Evolutionary conservation across 495 filamentous ascomycete genomes (phyloP).

Genomic region (Lasiosphaeria miniovina): DNA sequence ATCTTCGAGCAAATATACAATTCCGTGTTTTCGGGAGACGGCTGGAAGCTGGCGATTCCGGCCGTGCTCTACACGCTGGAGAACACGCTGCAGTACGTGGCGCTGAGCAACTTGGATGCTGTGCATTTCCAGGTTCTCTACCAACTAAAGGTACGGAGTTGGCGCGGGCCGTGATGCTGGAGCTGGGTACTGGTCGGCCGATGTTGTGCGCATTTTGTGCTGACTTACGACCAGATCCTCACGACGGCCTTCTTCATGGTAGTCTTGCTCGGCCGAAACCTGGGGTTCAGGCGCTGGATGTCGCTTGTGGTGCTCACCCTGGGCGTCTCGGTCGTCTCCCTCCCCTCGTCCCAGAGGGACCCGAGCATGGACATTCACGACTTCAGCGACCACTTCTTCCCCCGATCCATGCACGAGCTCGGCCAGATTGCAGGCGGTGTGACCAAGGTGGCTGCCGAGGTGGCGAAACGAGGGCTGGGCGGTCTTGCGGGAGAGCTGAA

Average conservation of each 20-base stretch:
- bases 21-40: conserved; percentile 84
- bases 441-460: conserved; percentile 45
- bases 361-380: conserved; percentile 51
- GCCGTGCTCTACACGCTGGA: conserved; percentile 86
- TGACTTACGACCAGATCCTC: conserved; percentile 54
- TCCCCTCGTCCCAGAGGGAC: conserved; percentile 56
- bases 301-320: conserved; percentile 74
- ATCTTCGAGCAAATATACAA: conserved; percentile 76
- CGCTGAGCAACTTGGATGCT: conserved; percentile 84
- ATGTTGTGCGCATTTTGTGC: neutral
- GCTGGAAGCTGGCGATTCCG: conserved; percentile 93
- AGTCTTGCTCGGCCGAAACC: conserved; percentile 63
- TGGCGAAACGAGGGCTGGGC: conserved; percentile 46
- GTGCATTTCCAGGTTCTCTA: conserved; percentile 91
- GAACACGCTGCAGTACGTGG: conserved; percentile 89
- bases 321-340: conserved; percentile 84
- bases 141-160: conserved; percentile 64
- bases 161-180: neutral
- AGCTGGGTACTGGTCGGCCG: neutral
- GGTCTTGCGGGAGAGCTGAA: conserved; percentile 49
- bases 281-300: conserved; percentile 72
- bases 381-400: conserved; percentile 62
- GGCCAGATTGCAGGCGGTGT: conserved; percentile 45
- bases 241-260: conserved; percentile 89
- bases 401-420: conserved; percentile 65